Base-by-base conservation (phyloP, 768 basidiomycete species). In the Rhodotorula kratochvilovae region DNA sequence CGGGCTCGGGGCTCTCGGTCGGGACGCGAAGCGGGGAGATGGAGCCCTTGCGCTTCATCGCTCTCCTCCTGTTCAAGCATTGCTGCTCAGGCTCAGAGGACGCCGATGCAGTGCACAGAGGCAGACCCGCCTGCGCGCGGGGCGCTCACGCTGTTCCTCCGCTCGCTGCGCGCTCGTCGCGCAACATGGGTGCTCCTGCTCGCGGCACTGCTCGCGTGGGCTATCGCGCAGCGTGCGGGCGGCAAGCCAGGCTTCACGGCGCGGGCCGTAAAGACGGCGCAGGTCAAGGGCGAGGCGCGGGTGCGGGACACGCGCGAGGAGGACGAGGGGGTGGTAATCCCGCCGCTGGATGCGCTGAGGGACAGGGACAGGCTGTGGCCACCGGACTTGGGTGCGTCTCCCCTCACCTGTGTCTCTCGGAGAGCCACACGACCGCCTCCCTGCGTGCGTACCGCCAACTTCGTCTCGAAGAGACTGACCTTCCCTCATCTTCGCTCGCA, bases 351-450 rank as follows among this genome's bases (percentile, higher is more conserved):
- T 1, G 62, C 63, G 50, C 56, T 69, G 29, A 6, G 35, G 3
- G 62, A 69, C 31, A 58, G 68, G 25, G 68, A 46, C 27, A 63
- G 68, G 45, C 51, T 70, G 43, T 70, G 68, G 68, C 68, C 68
- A 0, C 68, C 68, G 13, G 51, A 70, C 35, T 35, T 65, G 3
- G 21, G 68, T 70, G 29, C 59, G 68, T 65, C 3, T 21, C 1
- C 5, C 10, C 10, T 29, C 13, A 42, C 0, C 36, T 36, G 5
- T 25, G 5, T 5, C 7, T 10, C 21, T 46, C 15, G 19, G 16
- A 16, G 42, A 16, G 10, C 42, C 42, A 8, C 10, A 46, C n/a
- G 27, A 51, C 51, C 27, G 8, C 17, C 7, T 51, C n/a, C n/a
- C n/a, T n/a, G n/a, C n/a, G n/a, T n/a, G n/a, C n/a, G n/a, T n/a